These are phyloP conservation scores for Flaveria bidentis DNA, from an alignment of 129 eudicot species.

Conservation along the genomic window DNA sequence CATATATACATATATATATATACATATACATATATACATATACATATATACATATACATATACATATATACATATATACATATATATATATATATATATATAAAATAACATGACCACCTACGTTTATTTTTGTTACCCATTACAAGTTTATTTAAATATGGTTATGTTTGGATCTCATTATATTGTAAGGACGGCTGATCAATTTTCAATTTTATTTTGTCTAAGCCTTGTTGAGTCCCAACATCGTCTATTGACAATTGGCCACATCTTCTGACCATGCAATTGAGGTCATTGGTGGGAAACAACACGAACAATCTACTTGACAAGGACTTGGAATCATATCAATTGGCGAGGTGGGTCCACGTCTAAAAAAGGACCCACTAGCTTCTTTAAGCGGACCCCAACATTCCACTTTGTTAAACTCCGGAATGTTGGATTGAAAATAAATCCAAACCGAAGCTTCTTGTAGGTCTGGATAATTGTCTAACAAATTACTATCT, in stretches of 20 bases:
- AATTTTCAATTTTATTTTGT: neutral
- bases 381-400: constrained; percentile 72
- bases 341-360: neutral
- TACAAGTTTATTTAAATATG: neutral
- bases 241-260: neutral
- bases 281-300: constrained; percentile 65
- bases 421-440: constrained; percentile 79
- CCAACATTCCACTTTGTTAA: constrained; percentile 90
- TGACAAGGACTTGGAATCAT: constrained; percentile 49
- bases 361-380: constrained; percentile 34
- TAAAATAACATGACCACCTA: constrained; percentile 18
- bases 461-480: constrained; percentile 67
- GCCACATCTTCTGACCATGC: constrained; percentile 49
- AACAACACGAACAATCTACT: constrained; percentile 63
- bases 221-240: constrained; percentile 16
- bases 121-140: neutral
- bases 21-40: too few relatives aligned
- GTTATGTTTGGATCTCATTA: neutral
- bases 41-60: too few relatives aligned
- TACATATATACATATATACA: too few relatives aligned
- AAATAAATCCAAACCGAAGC: constrained; percentile 86
- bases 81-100: neutral
- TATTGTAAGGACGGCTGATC: neutral
- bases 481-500: constrained; percentile 69
- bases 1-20: too few relatives aligned